Conservation (phyloP, 306 rosid species). For the Corylus americana region DNA sequence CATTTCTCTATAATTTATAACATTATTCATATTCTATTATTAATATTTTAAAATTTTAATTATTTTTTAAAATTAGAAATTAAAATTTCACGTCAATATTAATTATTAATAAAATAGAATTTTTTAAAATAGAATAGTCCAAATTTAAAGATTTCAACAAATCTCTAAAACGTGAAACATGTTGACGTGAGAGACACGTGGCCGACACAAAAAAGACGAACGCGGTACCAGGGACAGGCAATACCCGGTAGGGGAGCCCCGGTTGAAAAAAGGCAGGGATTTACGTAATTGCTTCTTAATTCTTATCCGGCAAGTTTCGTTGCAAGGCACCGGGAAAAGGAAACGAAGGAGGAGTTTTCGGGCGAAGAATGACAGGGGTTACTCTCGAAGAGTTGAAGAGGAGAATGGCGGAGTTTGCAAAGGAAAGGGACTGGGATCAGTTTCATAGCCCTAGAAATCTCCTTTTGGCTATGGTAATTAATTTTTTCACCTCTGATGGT, state of each 20-base stretch:
- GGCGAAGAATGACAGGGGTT: background rate
- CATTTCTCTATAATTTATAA: too few relatives aligned
- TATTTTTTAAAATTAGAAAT: too few relatives aligned
- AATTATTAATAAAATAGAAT: too few relatives aligned
- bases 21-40: too few relatives aligned
- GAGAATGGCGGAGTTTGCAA: constrained; percentile 17
- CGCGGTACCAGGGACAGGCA: background rate
- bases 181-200: background rate
- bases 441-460: constrained; percentile 25
- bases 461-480: constrained; percentile 14
- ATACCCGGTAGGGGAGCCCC: too few relatives aligned
- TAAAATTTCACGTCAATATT: too few relatives aligned
- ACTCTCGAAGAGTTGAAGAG: constrained; percentile 2
- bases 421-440: constrained; percentile 22
- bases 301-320: background rate
- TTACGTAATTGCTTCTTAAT: too few relatives aligned
- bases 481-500: background rate
- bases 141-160: too few relatives aligned
- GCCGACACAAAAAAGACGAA: background rate
- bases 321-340: background rate
- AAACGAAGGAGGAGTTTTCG: background rate
- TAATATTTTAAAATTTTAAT: too few relatives aligned
- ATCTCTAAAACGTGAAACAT: too few relatives aligned
- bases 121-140: too few relatives aligned
- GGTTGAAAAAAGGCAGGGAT: too few relatives aligned